Evolutionary conservation across 495 filamentous ascomycete genomes (phyloP), one percentile per base, ranked within the genome.

Genomic region (Trichoderma asperelloides): DNA sequence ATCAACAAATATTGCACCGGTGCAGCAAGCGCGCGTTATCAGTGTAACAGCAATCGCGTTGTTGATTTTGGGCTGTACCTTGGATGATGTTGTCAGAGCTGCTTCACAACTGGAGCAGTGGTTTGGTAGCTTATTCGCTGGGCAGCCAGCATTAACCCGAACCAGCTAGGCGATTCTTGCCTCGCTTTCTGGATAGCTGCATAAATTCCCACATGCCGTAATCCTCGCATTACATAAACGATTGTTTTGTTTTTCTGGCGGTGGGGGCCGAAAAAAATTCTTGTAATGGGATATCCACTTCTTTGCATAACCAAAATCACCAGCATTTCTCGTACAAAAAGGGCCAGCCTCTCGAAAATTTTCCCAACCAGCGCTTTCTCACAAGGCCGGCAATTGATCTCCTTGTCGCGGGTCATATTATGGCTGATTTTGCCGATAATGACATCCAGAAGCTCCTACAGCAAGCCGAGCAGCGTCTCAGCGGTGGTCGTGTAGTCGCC

Each of bases 31-130:
- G n/a, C n/a, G 47, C 47, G 47, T 51, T 37, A 23, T 51, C 47
- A n/a, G 47, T 51, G 47, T 71, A 74, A 80, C 78, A 70, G 55
- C 4, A 1, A 60, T 60, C 55, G 55, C 55, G 55, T 60, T 28
- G 55, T 60, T 60, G 55, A 60, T 60, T 33, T 51, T 51, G n/a
- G 47, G 47, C 47, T 51, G 9, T 23, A 28, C 25, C 23, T 60
- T 60, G 27, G 51, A 23, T 28, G 51, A 60, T 60, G 51, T 60
- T 60, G 51, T 60, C 51, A 30, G 51, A 49, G 51, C 21, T 60
- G 51, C 51, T 60, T 60, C 51, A 8, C 51, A 12, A 7, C 51
- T 60, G 51, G 21, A 21, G 21, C n/a, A 21, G 45, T 49, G n/a
- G 11, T 49, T 9, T 41, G 45, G 45, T 49, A 23, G 49, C 49